A percentile compares a stretch with the other conserved stretches of the same genome.
phyloP scores from a whole-genome alignment of 805 yeast genomes.

The Schwanniomyces vanrijiae region DNA sequence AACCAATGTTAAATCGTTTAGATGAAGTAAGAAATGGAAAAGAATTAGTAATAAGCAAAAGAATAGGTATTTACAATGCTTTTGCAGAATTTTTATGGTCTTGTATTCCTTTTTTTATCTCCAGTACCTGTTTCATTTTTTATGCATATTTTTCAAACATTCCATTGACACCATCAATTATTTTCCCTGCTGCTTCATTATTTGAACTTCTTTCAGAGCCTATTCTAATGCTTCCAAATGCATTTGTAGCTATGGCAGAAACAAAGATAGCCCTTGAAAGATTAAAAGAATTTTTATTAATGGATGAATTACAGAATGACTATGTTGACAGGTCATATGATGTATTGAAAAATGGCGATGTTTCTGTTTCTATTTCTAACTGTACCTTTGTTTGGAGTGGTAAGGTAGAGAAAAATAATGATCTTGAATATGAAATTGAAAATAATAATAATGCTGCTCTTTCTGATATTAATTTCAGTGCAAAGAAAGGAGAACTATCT shows the following conservation, averaged over 20 bases:
- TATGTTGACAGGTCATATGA: conserved; percentile 18
- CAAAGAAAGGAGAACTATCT: conserved; percentile 34
- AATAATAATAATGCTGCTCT: conserved; percentile 24
- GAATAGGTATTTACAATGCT: conserved; percentile 34
- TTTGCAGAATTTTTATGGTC: conserved; percentile 34
- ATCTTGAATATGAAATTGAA: conserved; percentile 8
- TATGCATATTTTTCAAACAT: conserved; percentile 22
- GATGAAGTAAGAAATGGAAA: conserved; percentile 33
- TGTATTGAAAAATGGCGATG: conserved; percentile 18
- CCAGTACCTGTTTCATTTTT: conserved; percentile 31
- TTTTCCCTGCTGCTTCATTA: conserved; percentile 41
- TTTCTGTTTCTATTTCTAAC: conserved; percentile 24
- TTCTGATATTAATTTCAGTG: conserved; percentile 28
- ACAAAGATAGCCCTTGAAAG: conserved; percentile 32
- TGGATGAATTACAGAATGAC: conserved; percentile 33
- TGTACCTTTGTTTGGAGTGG: conserved; percentile 36
- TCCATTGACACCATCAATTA: conserved; percentile 34
- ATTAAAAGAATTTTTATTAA: conserved; percentile 28
- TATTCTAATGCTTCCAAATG: conserved; percentile 30
- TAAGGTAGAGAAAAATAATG: conserved; percentile 10
- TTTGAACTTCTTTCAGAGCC: conserved; percentile 38
- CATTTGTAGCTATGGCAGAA: conserved; percentile 27
- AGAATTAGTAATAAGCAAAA: conserved; percentile 28
- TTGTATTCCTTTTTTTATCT: conserved; percentile 37
- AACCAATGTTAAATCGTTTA: conserved; percentile 35